phyloP scores from a whole-genome alignment of 331 rosid genomes.

The Cydonia oblonga region DNA sequence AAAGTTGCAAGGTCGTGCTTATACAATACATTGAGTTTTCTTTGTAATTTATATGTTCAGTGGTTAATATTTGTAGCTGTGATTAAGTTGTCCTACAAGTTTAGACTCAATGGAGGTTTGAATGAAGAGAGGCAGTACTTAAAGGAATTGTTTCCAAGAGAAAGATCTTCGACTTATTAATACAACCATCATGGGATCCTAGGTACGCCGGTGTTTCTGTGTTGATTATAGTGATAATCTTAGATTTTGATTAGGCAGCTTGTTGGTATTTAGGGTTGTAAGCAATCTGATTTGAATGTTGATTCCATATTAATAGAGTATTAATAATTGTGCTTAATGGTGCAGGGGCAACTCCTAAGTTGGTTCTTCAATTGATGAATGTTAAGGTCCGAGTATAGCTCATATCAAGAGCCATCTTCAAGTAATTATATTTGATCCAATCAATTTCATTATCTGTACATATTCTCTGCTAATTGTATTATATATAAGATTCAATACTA shows the following conservation, averaged over 20 bases:
- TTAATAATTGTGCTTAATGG: not conserved
- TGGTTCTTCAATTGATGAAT: constrained; percentile 32
- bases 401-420: constrained; percentile 15
- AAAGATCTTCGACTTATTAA: constrained; percentile 18
- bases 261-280: not conserved
- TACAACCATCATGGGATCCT: constrained; percentile 27
- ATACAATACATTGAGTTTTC: not conserved
- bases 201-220: constrained; percentile 6
- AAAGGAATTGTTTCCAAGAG: constrained; percentile 25
- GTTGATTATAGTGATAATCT: not conserved
- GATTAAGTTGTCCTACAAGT: not conserved
- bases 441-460: not conserved
- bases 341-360: constrained; percentile 27
- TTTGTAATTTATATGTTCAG: not conserved
- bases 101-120: constrained; percentile 9
- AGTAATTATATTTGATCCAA: not conserved
- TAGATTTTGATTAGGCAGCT: not conserved
- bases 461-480: not conserved
- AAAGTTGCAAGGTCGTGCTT: constrained; percentile 14
- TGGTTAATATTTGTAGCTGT: not conserved
- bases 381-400: constrained; percentile 29
- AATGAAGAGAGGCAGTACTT: constrained; percentile 18
- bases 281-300: not conserved
- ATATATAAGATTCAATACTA: too few species aligned
- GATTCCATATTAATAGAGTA: not conserved